Evolutionary conservation across 495 filamentous ascomycete genomes (phyloP), one percentile per base, ranked within the genome.

Genomic region (Penicilliopsis zonata): DNA sequence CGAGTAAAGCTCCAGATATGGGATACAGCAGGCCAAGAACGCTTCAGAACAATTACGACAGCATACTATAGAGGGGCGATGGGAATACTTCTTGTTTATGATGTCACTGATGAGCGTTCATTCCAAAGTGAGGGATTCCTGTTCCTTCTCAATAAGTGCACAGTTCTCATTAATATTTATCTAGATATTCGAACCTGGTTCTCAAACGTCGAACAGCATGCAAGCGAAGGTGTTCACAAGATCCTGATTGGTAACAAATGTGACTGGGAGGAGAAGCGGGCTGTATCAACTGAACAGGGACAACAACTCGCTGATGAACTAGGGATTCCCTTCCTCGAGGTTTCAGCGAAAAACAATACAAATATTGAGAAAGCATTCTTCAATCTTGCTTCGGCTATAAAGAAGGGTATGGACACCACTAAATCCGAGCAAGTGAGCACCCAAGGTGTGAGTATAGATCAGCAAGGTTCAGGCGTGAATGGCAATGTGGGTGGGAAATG

Each of bases 221-320:
- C 92, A 30, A 95, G 87, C 38, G 90, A 96, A 63, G 92, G 92
- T 42, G 90, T 99, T 43, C 94, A 96, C 76, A 99, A 96, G 68
- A 96, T 99, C 48, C 77, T 99, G 30, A 94, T 99, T 38, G 90
- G 90, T 46, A 99, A 99, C 70, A 99, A 99, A 63, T 98, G 90
- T 61, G 90, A 99, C 63, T 96, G 92, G 92, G 88, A 96, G 61
- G 90, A 99, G 59, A 99, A 96, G 69, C 74, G 92, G 40, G 82
- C 78, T 12, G 82, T 99, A 13, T 84, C 85, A 16, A 94, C 80
- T 28, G 86, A 96, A 56, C 82, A 80, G 49, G 90, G 90, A 39
- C 88, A 99, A 52, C 74, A 80, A 43, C 72, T 99, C 21, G 90
- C 90, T 16, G 82, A 93, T 58, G 90, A 99, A 59, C 78, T 99